Percentiles rank a stretch among this genome's conserved stretches.
phyloP scores from a whole-genome alignment of 495 filamentous ascomycete species.

The Pyrenopolyporus hunteri region DNA sequence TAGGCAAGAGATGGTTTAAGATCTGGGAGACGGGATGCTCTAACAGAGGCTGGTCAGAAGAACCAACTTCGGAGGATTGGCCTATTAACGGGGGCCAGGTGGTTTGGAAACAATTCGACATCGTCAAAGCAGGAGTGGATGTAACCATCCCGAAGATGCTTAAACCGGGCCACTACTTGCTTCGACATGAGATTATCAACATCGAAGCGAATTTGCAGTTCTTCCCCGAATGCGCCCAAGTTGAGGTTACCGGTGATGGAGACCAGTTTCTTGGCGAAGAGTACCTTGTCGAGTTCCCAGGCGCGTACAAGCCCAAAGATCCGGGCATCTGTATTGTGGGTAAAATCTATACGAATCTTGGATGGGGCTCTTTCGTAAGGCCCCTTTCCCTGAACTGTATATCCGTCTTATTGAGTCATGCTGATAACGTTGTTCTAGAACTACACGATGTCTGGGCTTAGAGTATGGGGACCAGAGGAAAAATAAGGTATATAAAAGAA shows the following conservation, averaged over 20 bases:
- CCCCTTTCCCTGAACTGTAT: too few relatives aligned
- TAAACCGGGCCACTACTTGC: conserved; percentile 49
- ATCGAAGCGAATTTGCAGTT: conserved; percentile 44
- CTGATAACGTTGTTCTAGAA: too few relatives aligned
- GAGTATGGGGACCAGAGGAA: too few relatives aligned
- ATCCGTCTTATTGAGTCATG: too few relatives aligned
- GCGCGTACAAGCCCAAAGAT: conserved; percentile 5
- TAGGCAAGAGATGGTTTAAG: conserved; percentile 55
- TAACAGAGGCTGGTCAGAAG: conserved; percentile 50
- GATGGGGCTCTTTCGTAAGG: too few relatives aligned
- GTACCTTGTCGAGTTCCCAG: conserved; percentile 44
- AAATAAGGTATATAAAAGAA: too few relatives aligned
- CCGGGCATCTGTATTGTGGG: not conserved
- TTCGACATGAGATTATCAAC: conserved; percentile 50
- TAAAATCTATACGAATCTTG: not conserved
- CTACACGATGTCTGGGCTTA: too few relatives aligned
- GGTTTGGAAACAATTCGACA: not conserved
- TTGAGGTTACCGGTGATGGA: conserved; percentile 48
- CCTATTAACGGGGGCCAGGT: conserved; percentile 1
- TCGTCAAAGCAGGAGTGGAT: too few relatives aligned
- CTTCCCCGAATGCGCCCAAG: conserved; percentile 54
- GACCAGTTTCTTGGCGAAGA: conserved; percentile 38
- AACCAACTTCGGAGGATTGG: too few relatives aligned
- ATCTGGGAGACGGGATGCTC: conserved; percentile 37
- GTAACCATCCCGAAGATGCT: conserved; percentile 41